Evolutionary conservation across 805 yeast species (phyloP), one percentile per base, ranked within the genome.

Genomic region (Brettanomyces sp.): DNA sequence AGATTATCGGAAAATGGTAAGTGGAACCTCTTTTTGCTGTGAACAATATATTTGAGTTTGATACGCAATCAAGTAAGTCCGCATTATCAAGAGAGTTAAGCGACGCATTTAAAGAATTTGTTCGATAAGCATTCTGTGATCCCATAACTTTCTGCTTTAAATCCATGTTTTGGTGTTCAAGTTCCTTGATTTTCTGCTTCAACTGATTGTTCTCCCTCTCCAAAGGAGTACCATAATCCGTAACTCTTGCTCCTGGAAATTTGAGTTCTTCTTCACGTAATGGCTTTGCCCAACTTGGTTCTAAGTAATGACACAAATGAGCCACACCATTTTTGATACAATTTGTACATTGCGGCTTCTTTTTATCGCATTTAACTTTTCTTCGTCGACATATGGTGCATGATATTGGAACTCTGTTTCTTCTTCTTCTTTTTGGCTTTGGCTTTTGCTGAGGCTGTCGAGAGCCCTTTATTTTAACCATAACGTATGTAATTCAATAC

Each of bases 251-350:
- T 6, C 56, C 57, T 1, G 60, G 56, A 35, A 57, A 46, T 33
- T 52, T 55, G 33, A 60, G 46, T 41, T 62, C 67, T 6, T 56
- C 57, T n/a, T 61, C 66, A 21, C 55, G 56, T 54, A 60, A 48
- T 4, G 73, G 73, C 47, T 69, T 70, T 1, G 82, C 81, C 82
- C 82, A 77, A n/a, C 70, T 65, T 38, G 80, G 82, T 49, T 75
- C 80, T 52, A 77, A 65, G 51, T 76, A 77, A 44, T 74, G 76
- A 48, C 82, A 77, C 18, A 77, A 59, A 55, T 77, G 81, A 6
- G 73, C 73, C 13, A 77, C 81, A 3, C 80, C 81, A 13, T 78
- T 76, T 53, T 74, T 73, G 34, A 70, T 67, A 63, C 82, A 77
- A 47, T 74, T 76, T 7, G 74, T 66, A 58, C 82, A 77, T 43